These are phyloP conservation scores for Ophiostoma ips DNA, from an alignment of 2,329 filamentous ascomycete species.

Conservation along the genomic window DNA sequence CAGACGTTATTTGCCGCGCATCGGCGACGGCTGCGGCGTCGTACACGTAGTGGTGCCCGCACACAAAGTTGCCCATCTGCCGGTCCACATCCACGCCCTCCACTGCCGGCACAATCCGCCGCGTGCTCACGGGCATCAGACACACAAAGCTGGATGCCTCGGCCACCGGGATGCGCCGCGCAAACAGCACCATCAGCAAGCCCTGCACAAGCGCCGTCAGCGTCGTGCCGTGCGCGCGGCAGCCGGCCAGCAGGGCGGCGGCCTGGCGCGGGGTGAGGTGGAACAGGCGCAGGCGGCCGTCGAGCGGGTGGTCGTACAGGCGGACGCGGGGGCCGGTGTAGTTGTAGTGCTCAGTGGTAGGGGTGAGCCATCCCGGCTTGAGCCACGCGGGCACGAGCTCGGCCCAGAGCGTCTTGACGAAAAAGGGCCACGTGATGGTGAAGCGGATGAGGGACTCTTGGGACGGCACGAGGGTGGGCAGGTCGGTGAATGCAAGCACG, in stretches of 20 bases:
- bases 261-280: conserved; percentile 20
- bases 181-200: conserved; percentile 28
- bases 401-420: conserved; percentile 27
- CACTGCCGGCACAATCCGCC: conserved; percentile 20
- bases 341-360: too few relatives aligned
- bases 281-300: conserved; percentile 25
- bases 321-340: conserved; percentile 29
- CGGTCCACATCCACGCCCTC: conserved; percentile 17
- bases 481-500: conserved; percentile 20
- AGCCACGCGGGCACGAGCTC: conserved; percentile 28
- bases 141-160: conserved; percentile 23
- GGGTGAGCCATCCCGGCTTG: background rate
- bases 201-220: conserved; percentile 36
- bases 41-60: conserved; percentile 22
- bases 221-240: conserved; percentile 28
- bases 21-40: conserved; percentile 14
- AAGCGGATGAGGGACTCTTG: conserved; percentile 30
- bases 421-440: conserved; percentile 25
- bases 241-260: conserved; percentile 23
- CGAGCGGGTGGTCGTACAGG: conserved; percentile 23
- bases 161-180: conserved; percentile 22
- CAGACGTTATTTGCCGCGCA: conserved; percentile 14
- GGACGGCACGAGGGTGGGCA: conserved; percentile 22
- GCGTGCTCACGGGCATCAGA: conserved; percentile 31
- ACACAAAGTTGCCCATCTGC: conserved; percentile 28